Percentiles rank a stretch among this genome's conserved stretches.
Conservation (phyloP, 2,329 filamentous ascomycete species). For the Aspergillus tanneri region DNA sequence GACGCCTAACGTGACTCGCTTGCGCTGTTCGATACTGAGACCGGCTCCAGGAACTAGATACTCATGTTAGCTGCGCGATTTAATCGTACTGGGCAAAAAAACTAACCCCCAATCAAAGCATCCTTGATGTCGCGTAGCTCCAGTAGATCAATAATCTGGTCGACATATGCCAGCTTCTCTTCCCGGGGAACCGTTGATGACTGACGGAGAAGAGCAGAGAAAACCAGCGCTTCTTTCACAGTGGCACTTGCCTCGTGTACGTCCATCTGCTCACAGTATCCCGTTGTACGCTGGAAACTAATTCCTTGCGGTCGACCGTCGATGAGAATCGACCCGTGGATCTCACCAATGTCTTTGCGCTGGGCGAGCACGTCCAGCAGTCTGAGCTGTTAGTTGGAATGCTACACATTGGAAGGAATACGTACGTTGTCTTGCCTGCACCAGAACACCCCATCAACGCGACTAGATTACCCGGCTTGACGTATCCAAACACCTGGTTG, state of each 20-base stretch:
- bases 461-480: conserved; percentile 71
- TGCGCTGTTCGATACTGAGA: conserved; percentile 64
- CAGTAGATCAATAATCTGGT: conserved; percentile 63
- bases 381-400: no score
- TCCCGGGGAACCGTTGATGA: conserved; percentile 51
- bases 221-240: conserved; percentile 62
- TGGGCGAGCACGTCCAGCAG: conserved; percentile 48
- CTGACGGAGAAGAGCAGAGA: conserved; percentile 64
- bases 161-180: conserved; percentile 65
- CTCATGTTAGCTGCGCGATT: conserved; percentile 10
- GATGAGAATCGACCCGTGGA: conserved; percentile 44
- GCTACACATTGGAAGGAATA: no score
- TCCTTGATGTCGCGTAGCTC: conserved; percentile 64
- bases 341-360: conserved; percentile 44
- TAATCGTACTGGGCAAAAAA: background rate
- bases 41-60: conserved; percentile 52
- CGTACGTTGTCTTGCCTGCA: conserved; percentile 54
- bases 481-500: conserved; percentile 65
- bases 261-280: conserved; percentile 62
- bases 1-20: conserved; percentile 61
- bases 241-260: conserved; percentile 64
- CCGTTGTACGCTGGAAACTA: conserved; percentile 52
- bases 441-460: conserved; percentile 82
- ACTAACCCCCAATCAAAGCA: conserved; percentile 57
- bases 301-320: conserved; percentile 43